Evolutionary conservation across 768 basidiomycete genomes (phyloP), one percentile per base, ranked within the genome.

Genomic region (Gyrodon lividus): DNA sequence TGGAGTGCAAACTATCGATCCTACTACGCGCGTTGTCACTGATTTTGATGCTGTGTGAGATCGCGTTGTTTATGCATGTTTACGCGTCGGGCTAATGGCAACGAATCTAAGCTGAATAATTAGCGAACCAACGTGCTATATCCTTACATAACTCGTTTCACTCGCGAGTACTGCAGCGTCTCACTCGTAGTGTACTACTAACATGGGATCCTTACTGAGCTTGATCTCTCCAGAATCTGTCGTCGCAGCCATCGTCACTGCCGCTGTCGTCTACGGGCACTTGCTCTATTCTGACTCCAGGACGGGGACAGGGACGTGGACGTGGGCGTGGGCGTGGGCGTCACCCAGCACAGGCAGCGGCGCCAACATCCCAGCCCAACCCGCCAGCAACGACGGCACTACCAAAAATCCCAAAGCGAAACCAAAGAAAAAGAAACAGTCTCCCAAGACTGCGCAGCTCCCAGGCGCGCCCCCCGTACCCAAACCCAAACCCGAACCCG

Each of bases 191-290:
- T n/a, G n/a, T n/a, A n/a, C n/a, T n/a, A 43, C 39, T 33, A 51
- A 42, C 13, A 80, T 80, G 79, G 79, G 79, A 40, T 71, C 75
- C 19, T 59, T 75, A 46, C 73, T 76, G 51, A 81, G 79, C 54
- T 64, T 68, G 34, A 45, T 80, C 64, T n/a, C n/a, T n/a, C 74
- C 74, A 19, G 74, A 79, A 57, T 54, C 66, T 37, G 65, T 71
- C 24, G 24, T 76, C 38, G 63, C 66, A 23, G 64, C 68, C 26
- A 68, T 75, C 40, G 65, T 78, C 37, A 70, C 70, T 39, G 74
- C 74, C 46, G 72, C 73, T 16, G 62, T 77, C 40, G 74, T 71
- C 4, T 57, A 74, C 19, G 74, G 74, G 23, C 76, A 77, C 56
- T 34, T 58, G 40, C 56, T 57, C 13, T 57, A 62, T 46, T n/a